Evolutionary conservation across 2,329 filamentous ascomycete genomes (phyloP).

Genomic region (Dothiorella sarmentorum): DNA sequence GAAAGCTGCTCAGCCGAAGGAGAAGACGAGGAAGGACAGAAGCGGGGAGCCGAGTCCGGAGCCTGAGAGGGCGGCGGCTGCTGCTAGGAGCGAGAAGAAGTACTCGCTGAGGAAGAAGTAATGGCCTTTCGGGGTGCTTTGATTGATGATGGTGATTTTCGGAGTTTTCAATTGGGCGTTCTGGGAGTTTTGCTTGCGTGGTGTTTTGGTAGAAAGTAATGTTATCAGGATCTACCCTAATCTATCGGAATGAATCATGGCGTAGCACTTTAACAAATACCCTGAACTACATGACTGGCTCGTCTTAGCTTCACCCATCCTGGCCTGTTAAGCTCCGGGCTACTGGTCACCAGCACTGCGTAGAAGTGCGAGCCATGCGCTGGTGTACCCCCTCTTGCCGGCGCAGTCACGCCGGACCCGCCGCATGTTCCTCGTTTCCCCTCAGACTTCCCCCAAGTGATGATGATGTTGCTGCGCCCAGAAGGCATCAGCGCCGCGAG

Average conservation of each 20-base stretch:
- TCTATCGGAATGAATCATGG: too few species aligned
- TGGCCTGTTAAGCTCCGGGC: neutral
- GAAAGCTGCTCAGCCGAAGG: neutral
- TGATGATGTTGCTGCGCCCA: too few species aligned
- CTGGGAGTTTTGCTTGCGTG: neutral
- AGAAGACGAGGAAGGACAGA: neutral
- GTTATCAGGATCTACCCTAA: too few species aligned
- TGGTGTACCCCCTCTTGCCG: constrained; percentile 1
- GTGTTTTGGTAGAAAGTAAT: too few species aligned
- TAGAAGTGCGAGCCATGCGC: neutral
- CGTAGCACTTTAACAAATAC: too few species aligned
- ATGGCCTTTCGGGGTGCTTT: neutral
- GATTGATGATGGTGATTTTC: neutral
- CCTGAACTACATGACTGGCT: too few species aligned
- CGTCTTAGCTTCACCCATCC: neutral
- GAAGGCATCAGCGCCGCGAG: too few species aligned
- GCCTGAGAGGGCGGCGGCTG: neutral
- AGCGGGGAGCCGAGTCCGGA: constrained; percentile 3
- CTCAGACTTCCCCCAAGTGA: neutral
- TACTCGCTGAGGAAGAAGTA: neutral
- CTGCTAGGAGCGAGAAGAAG: neutral
- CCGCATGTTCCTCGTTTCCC: neutral
- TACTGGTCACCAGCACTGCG: constrained; percentile 6
- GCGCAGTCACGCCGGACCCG: neutral
- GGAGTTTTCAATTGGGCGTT: neutral